phyloP scores from a whole-genome alignment of 1,284 basidiomycete species.

The Ustilago bromivora region DNA sequence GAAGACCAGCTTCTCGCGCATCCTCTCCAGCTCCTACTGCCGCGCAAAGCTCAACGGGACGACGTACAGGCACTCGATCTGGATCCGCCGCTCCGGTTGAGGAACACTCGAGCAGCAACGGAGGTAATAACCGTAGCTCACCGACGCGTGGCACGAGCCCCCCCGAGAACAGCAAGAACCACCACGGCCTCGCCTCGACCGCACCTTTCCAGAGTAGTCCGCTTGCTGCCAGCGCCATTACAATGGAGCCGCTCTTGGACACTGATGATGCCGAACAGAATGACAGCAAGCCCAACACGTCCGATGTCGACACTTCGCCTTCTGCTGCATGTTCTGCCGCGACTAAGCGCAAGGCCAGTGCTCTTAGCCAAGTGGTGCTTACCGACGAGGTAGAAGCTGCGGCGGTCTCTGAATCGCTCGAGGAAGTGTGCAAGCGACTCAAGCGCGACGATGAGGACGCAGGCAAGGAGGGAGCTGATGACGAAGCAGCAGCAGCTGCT shows the following conservation, averaged over 20 bases:
- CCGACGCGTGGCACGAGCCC: slow-evolving; percentile 43
- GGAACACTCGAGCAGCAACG: slow-evolving; percentile 17
- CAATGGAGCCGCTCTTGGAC: slow-evolving; percentile 50
- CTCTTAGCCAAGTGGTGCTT: slow-evolving; percentile 44
- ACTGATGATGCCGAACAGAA: slow-evolving; percentile 31
- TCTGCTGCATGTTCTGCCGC: slow-evolving; percentile 5
- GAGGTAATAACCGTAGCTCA: slow-evolving; percentile 14
- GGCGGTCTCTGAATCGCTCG: slow-evolving; percentile 5
- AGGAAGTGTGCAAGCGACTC: slow-evolving; percentile 37
- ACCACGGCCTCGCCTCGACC: slow-evolving; percentile 39
- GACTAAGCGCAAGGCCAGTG: slow-evolving; percentile 50
- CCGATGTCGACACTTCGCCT: slow-evolving; percentile 15
- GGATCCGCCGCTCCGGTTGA: slow-evolving; percentile 33
- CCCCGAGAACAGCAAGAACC: slow-evolving; percentile 41
- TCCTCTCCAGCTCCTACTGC: slow-evolving; percentile 42
- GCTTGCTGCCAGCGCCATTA: slow-evolving; percentile 49
- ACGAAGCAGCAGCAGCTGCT: slow-evolving; percentile 9
- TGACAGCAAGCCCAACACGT: neutral
- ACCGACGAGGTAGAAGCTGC: slow-evolving; percentile 13
- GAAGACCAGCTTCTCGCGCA: slow-evolving; percentile 45
- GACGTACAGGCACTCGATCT: slow-evolving; percentile 31
- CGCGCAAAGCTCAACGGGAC: slow-evolving; percentile 14
- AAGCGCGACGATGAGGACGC: slow-evolving; percentile 15
- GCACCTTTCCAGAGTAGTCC: slow-evolving; percentile 54
- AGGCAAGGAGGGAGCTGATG: slow-evolving; percentile 2